Conservation (phyloP, 2,329 filamentous ascomycete genomes). For the Colletotrichum abscissum region DNA sequence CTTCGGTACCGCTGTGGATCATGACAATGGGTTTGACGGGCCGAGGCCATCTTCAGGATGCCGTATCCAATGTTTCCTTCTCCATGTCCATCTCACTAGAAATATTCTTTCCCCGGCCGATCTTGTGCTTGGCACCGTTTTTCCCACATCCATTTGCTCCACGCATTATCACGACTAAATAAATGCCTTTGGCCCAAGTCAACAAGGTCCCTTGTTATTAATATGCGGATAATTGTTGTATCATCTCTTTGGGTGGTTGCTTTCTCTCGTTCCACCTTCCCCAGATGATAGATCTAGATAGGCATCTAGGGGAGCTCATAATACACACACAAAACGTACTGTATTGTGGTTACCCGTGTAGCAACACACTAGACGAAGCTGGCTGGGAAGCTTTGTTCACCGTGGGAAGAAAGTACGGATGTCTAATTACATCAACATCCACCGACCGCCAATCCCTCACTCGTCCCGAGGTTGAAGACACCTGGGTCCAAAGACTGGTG, state of each 20-base stretch:
- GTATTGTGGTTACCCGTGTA: too few species aligned
- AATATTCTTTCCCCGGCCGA: not conserved
- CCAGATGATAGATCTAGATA: slow-evolving; percentile 1
- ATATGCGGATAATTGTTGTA: too few species aligned
- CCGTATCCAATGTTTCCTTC: not conserved
- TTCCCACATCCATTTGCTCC: slow-evolving; percentile 7
- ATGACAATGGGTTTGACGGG: not conserved
- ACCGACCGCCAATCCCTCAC: too few species aligned
- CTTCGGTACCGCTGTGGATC: slow-evolving; percentile 7
- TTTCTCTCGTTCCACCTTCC: not conserved
- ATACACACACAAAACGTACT: not conserved
- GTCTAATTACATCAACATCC: not conserved
- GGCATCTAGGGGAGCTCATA: not conserved
- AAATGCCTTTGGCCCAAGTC: not conserved
- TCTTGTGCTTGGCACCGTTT: slow-evolving; percentile 17
- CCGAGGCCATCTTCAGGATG: not conserved
- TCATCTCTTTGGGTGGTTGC: not conserved
- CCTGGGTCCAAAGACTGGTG: not conserved
- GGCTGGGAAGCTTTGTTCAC: not conserved
- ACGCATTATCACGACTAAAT: not conserved
- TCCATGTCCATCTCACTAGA: not conserved
- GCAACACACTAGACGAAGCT: not conserved
- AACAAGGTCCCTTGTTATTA: too few species aligned
- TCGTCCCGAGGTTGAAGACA: not conserved
- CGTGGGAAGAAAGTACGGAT: not conserved